phyloP scores from a whole-genome alignment of 2,329 filamentous ascomycete species.

The Fusarium subtropicale region DNA sequence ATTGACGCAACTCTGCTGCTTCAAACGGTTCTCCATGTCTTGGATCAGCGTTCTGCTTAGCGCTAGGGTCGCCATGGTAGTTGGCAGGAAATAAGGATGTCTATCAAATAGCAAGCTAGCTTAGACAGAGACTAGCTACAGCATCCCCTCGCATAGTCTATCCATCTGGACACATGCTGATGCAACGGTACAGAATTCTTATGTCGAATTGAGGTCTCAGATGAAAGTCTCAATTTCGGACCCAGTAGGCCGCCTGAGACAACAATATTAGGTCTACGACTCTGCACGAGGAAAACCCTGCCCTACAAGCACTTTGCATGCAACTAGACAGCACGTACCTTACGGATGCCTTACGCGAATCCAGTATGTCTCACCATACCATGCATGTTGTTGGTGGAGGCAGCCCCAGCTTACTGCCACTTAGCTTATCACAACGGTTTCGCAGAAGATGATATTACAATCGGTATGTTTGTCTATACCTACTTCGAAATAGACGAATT shows the following conservation, averaged over 20 bases:
- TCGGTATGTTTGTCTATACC: neutral
- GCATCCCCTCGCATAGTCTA: slow-evolving; percentile 12
- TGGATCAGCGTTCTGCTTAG: slow-evolving; percentile 5
- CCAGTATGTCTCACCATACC: neutral
- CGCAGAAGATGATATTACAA: neutral
- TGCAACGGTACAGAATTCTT: neutral
- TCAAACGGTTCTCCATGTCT: slow-evolving; percentile 8
- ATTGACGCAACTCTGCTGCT: slow-evolving; percentile 14
- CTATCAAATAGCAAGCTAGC: slow-evolving; percentile 20
- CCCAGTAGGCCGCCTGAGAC: slow-evolving; percentile 13
- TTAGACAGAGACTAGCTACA: slow-evolving; percentile 20
- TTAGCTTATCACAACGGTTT: slow-evolving; percentile 5
- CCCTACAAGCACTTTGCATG: neutral
- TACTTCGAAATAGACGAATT: neutral
- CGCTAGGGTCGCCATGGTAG: slow-evolving; percentile 15
- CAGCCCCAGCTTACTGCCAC: neutral
- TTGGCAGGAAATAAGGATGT: slow-evolving; percentile 23
- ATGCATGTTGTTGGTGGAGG: neutral
- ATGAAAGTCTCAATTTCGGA: neutral
- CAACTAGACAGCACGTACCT: neutral
- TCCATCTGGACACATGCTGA: slow-evolving; percentile 11
- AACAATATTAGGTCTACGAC: slow-evolving; percentile 4
- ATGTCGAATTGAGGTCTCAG: neutral
- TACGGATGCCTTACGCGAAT: neutral
- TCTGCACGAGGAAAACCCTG: neutral